phyloP scores from a whole-genome alignment of 2,329 filamentous ascomycete species.

The Harringtonia lauricola region DNA sequence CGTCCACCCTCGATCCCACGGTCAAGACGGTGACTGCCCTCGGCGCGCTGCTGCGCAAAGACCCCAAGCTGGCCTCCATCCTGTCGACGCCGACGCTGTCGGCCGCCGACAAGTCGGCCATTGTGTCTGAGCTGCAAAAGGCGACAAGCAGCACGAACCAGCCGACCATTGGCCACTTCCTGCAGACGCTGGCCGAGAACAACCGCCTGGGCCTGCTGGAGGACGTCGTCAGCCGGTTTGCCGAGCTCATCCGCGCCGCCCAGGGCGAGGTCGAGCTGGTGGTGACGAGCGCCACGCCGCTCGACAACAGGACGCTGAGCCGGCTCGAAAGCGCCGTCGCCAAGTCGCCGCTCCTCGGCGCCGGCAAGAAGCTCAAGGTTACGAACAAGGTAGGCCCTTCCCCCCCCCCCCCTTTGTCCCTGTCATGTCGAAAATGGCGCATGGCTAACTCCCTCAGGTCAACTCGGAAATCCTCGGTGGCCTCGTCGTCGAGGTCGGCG shows the following conservation, averaged over 20 bases:
- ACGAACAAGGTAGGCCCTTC: conserved; percentile 59
- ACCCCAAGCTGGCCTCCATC: conserved; percentile 68
- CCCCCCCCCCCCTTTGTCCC: too few species aligned
- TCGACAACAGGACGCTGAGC: conserved; percentile 76
- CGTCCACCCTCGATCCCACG: conserved; percentile 71
- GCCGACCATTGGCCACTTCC: conserved; percentile 88
- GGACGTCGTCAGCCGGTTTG: conserved; percentile 80
- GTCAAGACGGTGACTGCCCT: conserved; percentile 70
- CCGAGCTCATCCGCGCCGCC: conserved; percentile 73
- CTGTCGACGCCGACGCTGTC: conserved; percentile 72
- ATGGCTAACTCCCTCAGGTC: conserved; percentile 42
- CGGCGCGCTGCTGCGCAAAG: conserved; percentile 62
- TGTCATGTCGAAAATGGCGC: not conserved
- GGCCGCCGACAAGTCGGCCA: conserved; percentile 69
- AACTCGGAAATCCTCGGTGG: conserved; percentile 92
- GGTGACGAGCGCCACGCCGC: conserved; percentile 78
- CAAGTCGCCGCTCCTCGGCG: conserved; percentile 80
- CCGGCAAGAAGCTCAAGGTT: conserved; percentile 96
- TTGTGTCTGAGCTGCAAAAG: conserved; percentile 83
- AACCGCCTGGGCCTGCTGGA: conserved; percentile 80
- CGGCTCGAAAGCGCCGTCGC: conserved; percentile 79
- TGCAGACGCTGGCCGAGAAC: conserved; percentile 84
- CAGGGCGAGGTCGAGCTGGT: conserved; percentile 88
- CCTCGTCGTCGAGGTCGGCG: conserved; percentile 89
- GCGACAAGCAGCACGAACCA: conserved; percentile 56